Percentiles rank a stretch among this genome's conserved stretches.
Evolutionary conservation across 192 early-diverging fungal genomes (phyloP).

Genomic region (Phycomyces nitens): DNA sequence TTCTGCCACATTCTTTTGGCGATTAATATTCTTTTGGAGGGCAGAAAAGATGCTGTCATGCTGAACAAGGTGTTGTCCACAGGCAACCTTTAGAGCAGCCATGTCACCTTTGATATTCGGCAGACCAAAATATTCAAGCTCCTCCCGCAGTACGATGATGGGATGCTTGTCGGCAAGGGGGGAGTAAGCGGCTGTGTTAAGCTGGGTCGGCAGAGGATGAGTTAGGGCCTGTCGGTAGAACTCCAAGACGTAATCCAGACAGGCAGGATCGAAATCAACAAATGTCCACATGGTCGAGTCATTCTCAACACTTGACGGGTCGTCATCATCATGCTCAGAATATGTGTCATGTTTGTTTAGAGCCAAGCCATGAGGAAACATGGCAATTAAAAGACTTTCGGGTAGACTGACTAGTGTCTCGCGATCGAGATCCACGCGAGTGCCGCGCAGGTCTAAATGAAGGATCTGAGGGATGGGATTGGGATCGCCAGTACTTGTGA

Average conservation of each 20-base stretch:
- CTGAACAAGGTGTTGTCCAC: conserved; percentile 59
- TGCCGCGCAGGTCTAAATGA: conserved; percentile 56
- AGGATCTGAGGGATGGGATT: conserved; percentile 44
- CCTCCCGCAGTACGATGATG: conserved; percentile 75
- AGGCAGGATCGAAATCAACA: conserved; percentile 54
- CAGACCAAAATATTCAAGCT: conserved; percentile 71
- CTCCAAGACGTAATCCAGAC: conserved; percentile 49
- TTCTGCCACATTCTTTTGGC: conserved; percentile 59
- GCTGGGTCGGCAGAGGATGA: conserved; percentile 12
- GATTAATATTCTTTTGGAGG: conserved; percentile 69
- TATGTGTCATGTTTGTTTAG: conserved; percentile 30
- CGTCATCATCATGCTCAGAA: conserved; percentile 33
- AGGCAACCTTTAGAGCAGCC: conserved; percentile 55
- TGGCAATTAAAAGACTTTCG: conserved; percentile 57
- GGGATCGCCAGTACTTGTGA: background rate
- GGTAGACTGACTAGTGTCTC: conserved; percentile 54
- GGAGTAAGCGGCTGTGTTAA: conserved; percentile 26
- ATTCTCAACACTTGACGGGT: conserved; percentile 10
- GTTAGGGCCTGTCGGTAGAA: conserved; percentile 42
- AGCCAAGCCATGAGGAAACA: conserved; percentile 61
- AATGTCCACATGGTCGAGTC: conserved; percentile 24
- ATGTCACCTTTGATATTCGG: conserved; percentile 24
- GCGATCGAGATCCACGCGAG: conserved; percentile 50
- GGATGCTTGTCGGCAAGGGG: conserved; percentile 55
- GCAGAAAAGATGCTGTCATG: conserved; percentile 73